Conservation (phyloP, 2,329 filamentous ascomycete species). For the Ophiostoma fasciatum region DNA sequence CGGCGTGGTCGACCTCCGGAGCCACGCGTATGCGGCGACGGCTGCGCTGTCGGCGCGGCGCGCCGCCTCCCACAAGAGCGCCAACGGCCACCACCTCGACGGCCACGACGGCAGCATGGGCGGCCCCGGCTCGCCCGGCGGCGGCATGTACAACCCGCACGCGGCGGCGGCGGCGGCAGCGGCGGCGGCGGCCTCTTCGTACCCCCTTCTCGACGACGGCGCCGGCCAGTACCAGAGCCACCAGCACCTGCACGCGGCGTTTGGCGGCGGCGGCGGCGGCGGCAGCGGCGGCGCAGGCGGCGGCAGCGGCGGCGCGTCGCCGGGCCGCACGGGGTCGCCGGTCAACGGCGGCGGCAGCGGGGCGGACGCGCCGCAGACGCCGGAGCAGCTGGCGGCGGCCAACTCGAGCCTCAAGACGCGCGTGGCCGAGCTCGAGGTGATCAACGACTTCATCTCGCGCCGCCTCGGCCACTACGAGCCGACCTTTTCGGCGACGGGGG, state of each 20-base stretch:
- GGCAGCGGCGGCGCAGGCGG: no score
- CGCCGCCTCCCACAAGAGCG: slow-evolving; percentile 54
- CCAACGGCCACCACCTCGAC: slow-evolving; percentile 57
- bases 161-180: no score
- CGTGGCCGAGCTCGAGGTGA: slow-evolving; percentile 87
- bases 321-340: no score
- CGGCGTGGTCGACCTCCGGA: slow-evolving; percentile 39
- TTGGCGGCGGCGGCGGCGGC: slow-evolving; percentile 24
- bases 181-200: slow-evolving; percentile 43
- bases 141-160: slow-evolving; percentile 57
- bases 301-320: no score
- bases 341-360: slow-evolving; percentile 42
- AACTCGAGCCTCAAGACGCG: slow-evolving; percentile 88
- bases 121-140: slow-evolving; percentile 63
- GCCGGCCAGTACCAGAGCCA: slow-evolving; percentile 51
- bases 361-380: slow-evolving; percentile 54
- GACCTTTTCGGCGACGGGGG: slow-evolving; percentile 19
- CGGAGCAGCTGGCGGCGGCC: slow-evolving; percentile 63
- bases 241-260: slow-evolving; percentile 25
- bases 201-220: slow-evolving; percentile 61
- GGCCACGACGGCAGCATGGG: slow-evolving; percentile 66
- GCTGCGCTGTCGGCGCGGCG: slow-evolving; percentile 37
- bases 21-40: slow-evolving; percentile 38
- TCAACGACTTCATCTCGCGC: slow-evolving; percentile 70
- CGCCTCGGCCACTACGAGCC: slow-evolving; percentile 55